These are phyloP conservation scores for Lunasporangiospora selenospora DNA, from an alignment of 192 early-diverging fungal genomes.

Conservation along the genomic window DNA sequence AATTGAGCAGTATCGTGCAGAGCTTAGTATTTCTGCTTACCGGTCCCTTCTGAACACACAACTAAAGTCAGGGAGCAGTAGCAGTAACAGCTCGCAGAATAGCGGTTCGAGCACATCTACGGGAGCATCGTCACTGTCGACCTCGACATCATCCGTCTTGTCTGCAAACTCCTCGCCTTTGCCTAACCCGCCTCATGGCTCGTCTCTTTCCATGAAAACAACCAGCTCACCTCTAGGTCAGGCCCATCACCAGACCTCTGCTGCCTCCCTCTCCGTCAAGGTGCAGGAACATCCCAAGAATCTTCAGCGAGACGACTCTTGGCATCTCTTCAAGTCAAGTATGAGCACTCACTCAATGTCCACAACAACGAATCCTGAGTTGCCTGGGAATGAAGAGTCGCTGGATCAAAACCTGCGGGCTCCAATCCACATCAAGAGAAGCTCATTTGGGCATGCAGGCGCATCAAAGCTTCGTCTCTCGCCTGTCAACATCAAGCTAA, in stretches of 20 bases:
- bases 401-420: neutral
- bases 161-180: conserved; percentile 8
- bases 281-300: conserved; percentile 14
- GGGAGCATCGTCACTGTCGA: neutral
- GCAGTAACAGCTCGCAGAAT: neutral
- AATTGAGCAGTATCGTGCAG: conserved; percentile 43
- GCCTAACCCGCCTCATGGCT: neutral
- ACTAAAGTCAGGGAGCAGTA: conserved; percentile 16
- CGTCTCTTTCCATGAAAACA: too few species aligned
- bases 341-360: conserved; percentile 18
- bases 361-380: conserved; percentile 26
- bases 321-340: conserved; percentile 31
- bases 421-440: conserved; percentile 25
- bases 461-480: conserved; percentile 30
- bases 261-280: too few species aligned
- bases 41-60: conserved; percentile 40
- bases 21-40: conserved; percentile 39
- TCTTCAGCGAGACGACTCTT: conserved; percentile 15
- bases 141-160: neutral
- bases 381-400: conserved; percentile 15
- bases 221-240: neutral
- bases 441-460: conserved; percentile 19
- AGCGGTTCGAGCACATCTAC: too few species aligned
- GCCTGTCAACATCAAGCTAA: conserved; percentile 37
- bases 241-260: too few species aligned